Conservation (phyloP, 2,329 filamentous ascomycete species). For the Hirsutella rhossiliensis region DNA sequence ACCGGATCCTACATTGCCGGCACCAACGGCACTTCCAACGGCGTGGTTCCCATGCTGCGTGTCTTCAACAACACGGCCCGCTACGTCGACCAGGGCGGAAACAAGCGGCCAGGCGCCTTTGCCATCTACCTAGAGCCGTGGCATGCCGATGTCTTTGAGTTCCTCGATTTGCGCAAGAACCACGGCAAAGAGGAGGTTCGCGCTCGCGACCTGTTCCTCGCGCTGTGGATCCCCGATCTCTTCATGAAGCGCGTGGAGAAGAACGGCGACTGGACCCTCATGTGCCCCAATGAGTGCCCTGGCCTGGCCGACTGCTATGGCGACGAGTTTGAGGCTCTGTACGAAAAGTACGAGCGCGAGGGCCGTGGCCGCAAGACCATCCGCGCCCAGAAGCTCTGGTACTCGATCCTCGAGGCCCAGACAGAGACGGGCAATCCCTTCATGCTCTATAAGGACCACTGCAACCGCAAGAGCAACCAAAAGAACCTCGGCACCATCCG, state of each 20-base stretch:
- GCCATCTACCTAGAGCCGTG: constrained; percentile 98
- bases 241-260: constrained; percentile 99
- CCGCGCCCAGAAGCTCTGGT: constrained; percentile 99
- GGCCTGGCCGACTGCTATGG: constrained; percentile 94
- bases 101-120: constrained; percentile 97
- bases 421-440: constrained; percentile 98
- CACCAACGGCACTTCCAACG: constrained; percentile 96
- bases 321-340: constrained; percentile 91
- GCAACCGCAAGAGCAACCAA: constrained; percentile 99
- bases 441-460: constrained; percentile 98
- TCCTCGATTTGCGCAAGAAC: constrained; percentile 96
- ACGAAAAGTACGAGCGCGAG: constrained; percentile 83
- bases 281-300: constrained; percentile 95
- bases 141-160: constrained; percentile 96
- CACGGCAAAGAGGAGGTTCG: constrained; percentile 98
- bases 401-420: constrained; percentile 94
- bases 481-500: constrained; percentile 98
- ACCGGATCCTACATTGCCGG: constrained; percentile 97
- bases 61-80: constrained; percentile 99
- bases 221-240: constrained; percentile 94
- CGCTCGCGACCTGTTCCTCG: constrained; percentile 93
- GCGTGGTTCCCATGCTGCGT: constrained; percentile 92
- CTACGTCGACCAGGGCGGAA: constrained; percentile 97
- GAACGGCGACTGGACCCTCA: constrained; percentile 93
- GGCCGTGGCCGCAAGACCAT: constrained; percentile 81